Evolutionary conservation across 2,329 filamentous ascomycete genomes (phyloP), one percentile per base, ranked within the genome.

Genomic region (Pyrenophora graminea): DNA sequence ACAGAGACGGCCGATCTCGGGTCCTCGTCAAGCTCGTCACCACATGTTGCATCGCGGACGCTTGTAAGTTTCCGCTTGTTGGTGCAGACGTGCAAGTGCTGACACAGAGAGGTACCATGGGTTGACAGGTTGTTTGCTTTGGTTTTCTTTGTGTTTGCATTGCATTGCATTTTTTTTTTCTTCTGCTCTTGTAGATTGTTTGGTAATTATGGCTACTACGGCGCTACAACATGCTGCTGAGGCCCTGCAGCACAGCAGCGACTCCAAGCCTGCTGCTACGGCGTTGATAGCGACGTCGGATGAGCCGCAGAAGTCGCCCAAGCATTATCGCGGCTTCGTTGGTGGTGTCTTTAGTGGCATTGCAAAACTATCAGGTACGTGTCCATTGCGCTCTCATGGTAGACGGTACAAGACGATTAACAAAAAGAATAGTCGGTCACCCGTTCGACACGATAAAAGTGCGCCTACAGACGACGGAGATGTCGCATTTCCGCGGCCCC

Each of bases 371-470:
- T 85, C 84, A 66, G 90, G 91, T 93, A 75, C 63, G 82, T 13
- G 40, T 8, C 17, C 17, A 19, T 25, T 8, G 23, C 8, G 23
- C 23, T 3, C 2, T 42, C 10, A 13, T n/a, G 15, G n/a, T 27
- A 43, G 30, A 21, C 39, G 38, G 9, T 23, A 51, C 32, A 21
- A 32, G 41, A 31, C 39, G 34, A 55, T 59, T 66, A 51, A 66
- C 53, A 42, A 44, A 30, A 9, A 41, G 10, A 30, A 13, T 47
- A 85, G 79, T 83, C 58, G 84, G 84, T 25, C 84, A 87, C 74
- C 84, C 84, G 75, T 97, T 99, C 77, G 94, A 99, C 75, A 97
- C 94, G 0, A 85, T 99, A 73, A 99, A 99, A 76, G 93, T 97
- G 46, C 90, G 94, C 27, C 80, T 99, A 15, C 94, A 99, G 73